Conservation (phyloP, 1,139 yeast species). For the Wickerhamiella infanticola region DNA sequence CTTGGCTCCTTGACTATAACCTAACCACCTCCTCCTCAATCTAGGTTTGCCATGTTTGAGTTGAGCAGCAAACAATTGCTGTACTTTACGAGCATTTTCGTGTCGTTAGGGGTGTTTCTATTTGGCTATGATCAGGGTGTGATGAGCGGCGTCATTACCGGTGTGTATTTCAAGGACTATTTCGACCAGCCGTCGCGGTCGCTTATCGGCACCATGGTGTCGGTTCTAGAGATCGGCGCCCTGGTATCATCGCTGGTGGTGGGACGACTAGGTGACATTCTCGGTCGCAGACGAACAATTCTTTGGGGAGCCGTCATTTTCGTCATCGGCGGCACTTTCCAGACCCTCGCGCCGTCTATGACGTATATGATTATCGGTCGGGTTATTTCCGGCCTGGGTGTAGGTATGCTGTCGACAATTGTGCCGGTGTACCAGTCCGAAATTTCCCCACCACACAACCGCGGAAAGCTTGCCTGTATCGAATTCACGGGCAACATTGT, state of each 20-base stretch:
- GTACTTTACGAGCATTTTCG: conserved; percentile 70
- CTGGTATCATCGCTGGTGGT: conserved; percentile 59
- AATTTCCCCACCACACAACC: conserved; percentile 73
- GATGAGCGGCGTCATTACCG: conserved; percentile 63
- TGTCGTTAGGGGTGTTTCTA: conserved; percentile 65
- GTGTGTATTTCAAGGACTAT: conserved; percentile 54
- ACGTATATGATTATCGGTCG: conserved; percentile 51
- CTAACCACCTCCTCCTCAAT: neutral
- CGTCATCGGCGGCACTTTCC: conserved; percentile 66
- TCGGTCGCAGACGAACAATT: conserved; percentile 71
- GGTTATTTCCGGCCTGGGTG: conserved; percentile 71
- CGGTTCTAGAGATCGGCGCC: conserved; percentile 78
- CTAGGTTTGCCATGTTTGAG: conserved; percentile 7
- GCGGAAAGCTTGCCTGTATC: conserved; percentile 81
- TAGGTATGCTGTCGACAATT: conserved; percentile 79
- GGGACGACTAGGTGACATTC: conserved; percentile 61
- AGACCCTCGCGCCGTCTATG: conserved; percentile 41
- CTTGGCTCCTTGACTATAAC: neutral
- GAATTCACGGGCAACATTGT: conserved; percentile 86
- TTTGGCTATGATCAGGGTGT: conserved; percentile 92
- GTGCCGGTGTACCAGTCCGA: conserved; percentile 94
- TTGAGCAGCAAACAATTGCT: conserved; percentile 25
- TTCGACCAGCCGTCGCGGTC: conserved; percentile 58
- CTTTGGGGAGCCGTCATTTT: conserved; percentile 69
- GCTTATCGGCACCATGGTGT: conserved; percentile 64